These are phyloP conservation scores for Chlorella sp. DNA, from an alignment of 139 green algal species.

Conservation along the genomic window DNA sequence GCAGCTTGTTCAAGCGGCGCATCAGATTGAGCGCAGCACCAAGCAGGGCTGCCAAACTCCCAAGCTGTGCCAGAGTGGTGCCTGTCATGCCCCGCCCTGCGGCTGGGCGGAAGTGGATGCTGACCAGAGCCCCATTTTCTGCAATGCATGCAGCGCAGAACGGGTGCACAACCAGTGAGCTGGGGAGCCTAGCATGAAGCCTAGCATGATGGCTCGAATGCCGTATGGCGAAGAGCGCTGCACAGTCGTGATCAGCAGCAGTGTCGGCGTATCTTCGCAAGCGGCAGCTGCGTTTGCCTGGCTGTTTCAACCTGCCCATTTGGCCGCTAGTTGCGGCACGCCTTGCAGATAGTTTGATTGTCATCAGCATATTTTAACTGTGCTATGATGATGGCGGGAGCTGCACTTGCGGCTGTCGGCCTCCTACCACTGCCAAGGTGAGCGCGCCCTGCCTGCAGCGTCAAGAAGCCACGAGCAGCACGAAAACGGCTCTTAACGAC, in stretches of 20 bases:
- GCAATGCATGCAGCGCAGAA: not conserved
- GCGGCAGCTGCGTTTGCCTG: too few relatives aligned
- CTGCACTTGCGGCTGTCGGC: not conserved
- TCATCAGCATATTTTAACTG: not conserved
- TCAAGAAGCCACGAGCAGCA: too few relatives aligned
- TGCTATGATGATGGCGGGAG: not conserved
- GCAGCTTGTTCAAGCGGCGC: not conserved
- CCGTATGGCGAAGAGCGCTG: too few relatives aligned
- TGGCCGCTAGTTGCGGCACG: not conserved
- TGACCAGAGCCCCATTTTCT: not conserved
- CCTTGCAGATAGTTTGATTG: not conserved
- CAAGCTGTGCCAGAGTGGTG: not conserved
- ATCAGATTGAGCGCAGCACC: not conserved
- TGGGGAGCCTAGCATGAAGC: too few relatives aligned
- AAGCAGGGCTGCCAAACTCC: not conserved
- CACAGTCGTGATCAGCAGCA: too few relatives aligned
- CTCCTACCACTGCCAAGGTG: not conserved
- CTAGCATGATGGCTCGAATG: too few relatives aligned
- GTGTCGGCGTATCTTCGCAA: too few relatives aligned
- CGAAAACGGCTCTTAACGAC: too few relatives aligned
- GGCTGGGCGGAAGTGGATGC: not conserved
- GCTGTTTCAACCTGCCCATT: not conserved
- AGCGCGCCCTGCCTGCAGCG: not conserved
- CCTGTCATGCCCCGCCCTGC: too few relatives aligned
- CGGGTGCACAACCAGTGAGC: too few relatives aligned